Percentiles rank a stretch among this genome's conserved stretches.
Conservation (phyloP, 495 filamentous ascomycete genomes). For the Aspergillus diversus region DNA sequence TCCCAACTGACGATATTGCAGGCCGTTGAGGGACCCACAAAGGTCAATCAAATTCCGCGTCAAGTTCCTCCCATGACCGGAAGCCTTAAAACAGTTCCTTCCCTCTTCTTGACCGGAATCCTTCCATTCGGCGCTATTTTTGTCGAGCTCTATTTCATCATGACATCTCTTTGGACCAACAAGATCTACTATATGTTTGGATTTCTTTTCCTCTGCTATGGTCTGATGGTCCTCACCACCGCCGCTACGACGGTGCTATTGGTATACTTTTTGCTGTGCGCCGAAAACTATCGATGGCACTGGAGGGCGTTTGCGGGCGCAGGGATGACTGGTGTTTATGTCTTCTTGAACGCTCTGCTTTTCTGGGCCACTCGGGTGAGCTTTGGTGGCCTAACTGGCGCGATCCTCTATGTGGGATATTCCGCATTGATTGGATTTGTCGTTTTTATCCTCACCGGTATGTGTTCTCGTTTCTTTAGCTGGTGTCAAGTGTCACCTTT, state of each 20-base stretch:
- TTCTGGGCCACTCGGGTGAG: constrained; percentile 87
- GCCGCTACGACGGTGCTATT: constrained; percentile 89
- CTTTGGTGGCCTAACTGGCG: constrained; percentile 80
- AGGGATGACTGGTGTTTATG: constrained; percentile 84
- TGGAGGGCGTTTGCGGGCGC: constrained; percentile 91
- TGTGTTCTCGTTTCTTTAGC: constrained; percentile 35
- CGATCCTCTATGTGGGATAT: constrained; percentile 92
- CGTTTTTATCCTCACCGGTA: constrained; percentile 92
- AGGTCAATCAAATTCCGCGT: constrained; percentile 96
- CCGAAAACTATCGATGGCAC: constrained; percentile 98
- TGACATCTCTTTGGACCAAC: constrained; percentile 95
- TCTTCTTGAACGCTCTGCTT: constrained; percentile 84
- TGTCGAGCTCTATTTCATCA: constrained; percentile 97
- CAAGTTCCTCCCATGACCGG: constrained; percentile 85
- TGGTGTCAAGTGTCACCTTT: constrained; percentile 17
- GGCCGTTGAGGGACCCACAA: constrained; percentile 75
- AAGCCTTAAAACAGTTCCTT: constrained; percentile 83
- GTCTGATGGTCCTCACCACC: constrained; percentile 94
- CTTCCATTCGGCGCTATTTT: constrained; percentile 96
- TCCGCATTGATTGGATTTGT: constrained; percentile 85
- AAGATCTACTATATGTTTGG: constrained; percentile 99
- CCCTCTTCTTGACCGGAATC: constrained; percentile 85
- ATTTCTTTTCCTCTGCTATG: constrained; percentile 97
- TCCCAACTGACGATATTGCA: constrained; percentile 30
- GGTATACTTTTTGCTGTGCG: constrained; percentile 92